phyloP scores from a whole-genome alignment of 768 basidiomycete species.

The Leucosporidium creatinivorum region DNA sequence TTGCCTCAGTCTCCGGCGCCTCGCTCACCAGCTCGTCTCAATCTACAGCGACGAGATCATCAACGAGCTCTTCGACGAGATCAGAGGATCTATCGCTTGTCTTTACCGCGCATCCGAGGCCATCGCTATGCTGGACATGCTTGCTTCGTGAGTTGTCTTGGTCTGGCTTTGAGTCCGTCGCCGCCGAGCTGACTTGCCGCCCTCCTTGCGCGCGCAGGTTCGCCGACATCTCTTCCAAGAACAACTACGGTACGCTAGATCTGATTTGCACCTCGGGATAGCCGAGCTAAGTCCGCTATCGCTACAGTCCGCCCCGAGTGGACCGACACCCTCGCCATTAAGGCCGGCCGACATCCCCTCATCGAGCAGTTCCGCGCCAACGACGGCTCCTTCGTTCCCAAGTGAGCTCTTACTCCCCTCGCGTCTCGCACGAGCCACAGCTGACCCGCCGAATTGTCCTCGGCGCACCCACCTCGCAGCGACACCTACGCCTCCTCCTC shows the following conservation, averaged over 20 bases:
- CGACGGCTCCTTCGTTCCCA: constrained; percentile 31
- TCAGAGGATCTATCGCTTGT: constrained; percentile 65
- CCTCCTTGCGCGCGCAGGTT: constrained; percentile 12
- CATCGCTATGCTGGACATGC: constrained; percentile 78
- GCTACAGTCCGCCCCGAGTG: constrained; percentile 77
- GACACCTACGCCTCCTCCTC: constrained; percentile 82
- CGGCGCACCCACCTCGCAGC: constrained; percentile 56
- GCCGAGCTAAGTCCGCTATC: constrained; percentile 27
- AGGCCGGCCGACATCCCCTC: constrained; percentile 79
- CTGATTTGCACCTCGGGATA: too few species aligned
- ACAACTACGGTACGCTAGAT: constrained; percentile 25
- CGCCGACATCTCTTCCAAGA: constrained; percentile 19
- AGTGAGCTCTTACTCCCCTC: constrained; percentile 9
- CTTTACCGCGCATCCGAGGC: constrained; percentile 89
- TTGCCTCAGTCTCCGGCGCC: neutral
- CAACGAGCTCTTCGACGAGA: constrained; percentile 62
- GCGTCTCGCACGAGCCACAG: neutral
- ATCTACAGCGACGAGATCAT: constrained; percentile 49
- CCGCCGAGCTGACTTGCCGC: neutral
- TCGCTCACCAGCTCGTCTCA: neutral
- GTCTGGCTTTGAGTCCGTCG: neutral
- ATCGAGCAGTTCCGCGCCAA: constrained; percentile 60
- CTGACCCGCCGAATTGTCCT: neutral
- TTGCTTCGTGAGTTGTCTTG: constrained; percentile 77
- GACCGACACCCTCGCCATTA: constrained; percentile 81